Percentiles rank a stretch among this genome's conserved stretches.
Conservation (phyloP, 2,329 filamentous ascomycete genomes). For the Calycina herbarum region DNA sequence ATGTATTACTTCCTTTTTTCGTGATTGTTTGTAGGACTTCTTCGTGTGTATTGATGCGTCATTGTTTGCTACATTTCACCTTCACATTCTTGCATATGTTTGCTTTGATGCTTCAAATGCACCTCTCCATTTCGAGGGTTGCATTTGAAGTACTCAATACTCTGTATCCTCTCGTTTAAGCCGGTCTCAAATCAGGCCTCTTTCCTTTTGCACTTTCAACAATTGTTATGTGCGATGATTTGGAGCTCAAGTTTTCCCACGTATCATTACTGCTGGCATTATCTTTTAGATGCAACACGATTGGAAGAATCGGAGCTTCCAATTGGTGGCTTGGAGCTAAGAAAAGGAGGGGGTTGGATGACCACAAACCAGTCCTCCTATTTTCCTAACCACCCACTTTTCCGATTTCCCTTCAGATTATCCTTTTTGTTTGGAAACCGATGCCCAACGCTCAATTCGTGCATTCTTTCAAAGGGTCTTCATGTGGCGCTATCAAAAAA, state of each 20-base stretch:
- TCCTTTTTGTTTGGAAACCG: no score
- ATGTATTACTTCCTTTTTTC: conserved; percentile 16
- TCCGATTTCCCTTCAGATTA: no score
- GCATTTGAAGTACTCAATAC: not conserved
- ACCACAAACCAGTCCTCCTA: not conserved
- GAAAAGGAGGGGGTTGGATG: not conserved
- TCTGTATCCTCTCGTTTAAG: not conserved
- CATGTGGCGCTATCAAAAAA: no score
- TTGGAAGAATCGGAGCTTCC: no score
- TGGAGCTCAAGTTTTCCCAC: not conserved
- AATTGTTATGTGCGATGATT: not conserved
- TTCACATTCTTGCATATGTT: not conserved
- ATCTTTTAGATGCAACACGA: not conserved
- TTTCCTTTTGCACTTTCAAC: not conserved
- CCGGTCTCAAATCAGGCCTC: not conserved
- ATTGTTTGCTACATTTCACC: not conserved
- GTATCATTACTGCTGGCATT: not conserved
- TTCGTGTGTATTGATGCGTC: not conserved
- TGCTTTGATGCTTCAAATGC: not conserved
- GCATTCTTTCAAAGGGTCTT: no score
- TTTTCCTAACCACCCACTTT: no score
- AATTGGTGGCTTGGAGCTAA: no score
- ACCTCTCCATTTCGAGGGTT: not conserved
- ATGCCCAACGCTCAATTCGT: no score
- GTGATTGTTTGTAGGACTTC: not conserved